Base-by-base conservation (phyloP, 345 rosid genomes). In the Leavenworthia alabamica region DNA sequence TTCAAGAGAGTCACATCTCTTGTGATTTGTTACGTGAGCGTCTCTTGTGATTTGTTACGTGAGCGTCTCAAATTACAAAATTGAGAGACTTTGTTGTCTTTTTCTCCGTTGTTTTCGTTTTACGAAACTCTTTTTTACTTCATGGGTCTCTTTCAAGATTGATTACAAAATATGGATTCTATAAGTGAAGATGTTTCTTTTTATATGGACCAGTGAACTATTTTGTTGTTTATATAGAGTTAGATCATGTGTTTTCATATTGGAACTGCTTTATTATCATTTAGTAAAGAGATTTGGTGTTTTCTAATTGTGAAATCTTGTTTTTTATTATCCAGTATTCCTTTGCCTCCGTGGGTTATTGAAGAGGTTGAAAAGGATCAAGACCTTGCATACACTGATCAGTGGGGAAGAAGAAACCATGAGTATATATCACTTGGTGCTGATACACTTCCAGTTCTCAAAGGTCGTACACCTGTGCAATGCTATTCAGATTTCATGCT, bases 401-500 rank as follows among this genome's bases (percentile, higher is more conserved):
- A 93, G 50, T 93, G 99, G 99, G 96, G 96, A 40, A 83, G 96
- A 74, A 86, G 99, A 75, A 93, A 89, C 75, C 77, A 80, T 32
- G 99, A 93, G 70, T 85, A 86, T 48, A 3, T 89, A 52, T 89
- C 99, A 16, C 90, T 93, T 35, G 99, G 99, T 1, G 85, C 91
- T 68, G 99, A 93, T 65, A 85, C 84, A 48, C 77, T 93, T 32
- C 94, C 99, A 0, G 91, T 79, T 29, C 89, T 93, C 19, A 83
- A 89, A 69, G 96, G 96, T n/a, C 58, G 99, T 12, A 78, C 88
- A 6, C 90, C 99, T 1, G 90, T 93, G 17, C 99, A 93, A 44
- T 93, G 99, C 80, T 93, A 93, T 62, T 62, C 85, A 2, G 99
- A 86, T 57, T 89, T 93, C 76, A 89, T 89, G 99, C 88, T 85